These are phyloP conservation scores for Phytophthora fragariae DNA, from an alignment of 352 stramenopile species.

Conservation along the genomic window DNA sequence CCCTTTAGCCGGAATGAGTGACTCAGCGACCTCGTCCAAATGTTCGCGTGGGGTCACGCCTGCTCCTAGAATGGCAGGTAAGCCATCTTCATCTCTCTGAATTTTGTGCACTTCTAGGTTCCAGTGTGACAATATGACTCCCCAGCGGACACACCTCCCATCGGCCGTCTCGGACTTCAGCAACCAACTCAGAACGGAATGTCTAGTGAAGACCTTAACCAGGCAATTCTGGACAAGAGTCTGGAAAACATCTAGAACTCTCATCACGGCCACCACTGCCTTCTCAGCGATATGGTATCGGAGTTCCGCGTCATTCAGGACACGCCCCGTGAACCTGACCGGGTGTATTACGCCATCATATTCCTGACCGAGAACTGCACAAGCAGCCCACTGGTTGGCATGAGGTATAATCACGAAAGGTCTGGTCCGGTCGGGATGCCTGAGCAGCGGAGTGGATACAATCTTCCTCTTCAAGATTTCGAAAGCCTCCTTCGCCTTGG, in stretches of 20 bases:
- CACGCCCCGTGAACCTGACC: too few relatives aligned
- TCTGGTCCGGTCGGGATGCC: too few relatives aligned
- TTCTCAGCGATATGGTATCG: too few relatives aligned
- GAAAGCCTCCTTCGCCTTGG: background rate
- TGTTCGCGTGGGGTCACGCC: background rate
- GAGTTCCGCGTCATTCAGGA: too few relatives aligned
- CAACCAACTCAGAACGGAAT: constrained; percentile 10
- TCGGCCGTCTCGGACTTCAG: constrained; percentile 1
- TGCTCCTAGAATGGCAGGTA: background rate
- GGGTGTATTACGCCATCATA: too few relatives aligned
- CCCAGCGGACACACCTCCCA: constrained; percentile 1
- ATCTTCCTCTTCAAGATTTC: constrained; percentile 1
- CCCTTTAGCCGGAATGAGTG: background rate
- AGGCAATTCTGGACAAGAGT: background rate
- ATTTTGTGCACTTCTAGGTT: constrained; percentile 2
- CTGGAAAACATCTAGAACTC: too few relatives aligned
- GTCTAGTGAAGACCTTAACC: background rate
- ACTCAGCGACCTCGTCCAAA: background rate
- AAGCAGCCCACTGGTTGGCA: too few relatives aligned
- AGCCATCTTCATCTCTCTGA: constrained; percentile 5
- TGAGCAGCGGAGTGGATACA: background rate
- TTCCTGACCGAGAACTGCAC: too few relatives aligned
- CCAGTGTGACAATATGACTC: background rate
- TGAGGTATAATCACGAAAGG: too few relatives aligned
- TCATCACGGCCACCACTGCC: too few relatives aligned